phyloP scores from a whole-genome alignment of 2,329 filamentous ascomycete genomes.

The Penicillium griseofulvum region DNA sequence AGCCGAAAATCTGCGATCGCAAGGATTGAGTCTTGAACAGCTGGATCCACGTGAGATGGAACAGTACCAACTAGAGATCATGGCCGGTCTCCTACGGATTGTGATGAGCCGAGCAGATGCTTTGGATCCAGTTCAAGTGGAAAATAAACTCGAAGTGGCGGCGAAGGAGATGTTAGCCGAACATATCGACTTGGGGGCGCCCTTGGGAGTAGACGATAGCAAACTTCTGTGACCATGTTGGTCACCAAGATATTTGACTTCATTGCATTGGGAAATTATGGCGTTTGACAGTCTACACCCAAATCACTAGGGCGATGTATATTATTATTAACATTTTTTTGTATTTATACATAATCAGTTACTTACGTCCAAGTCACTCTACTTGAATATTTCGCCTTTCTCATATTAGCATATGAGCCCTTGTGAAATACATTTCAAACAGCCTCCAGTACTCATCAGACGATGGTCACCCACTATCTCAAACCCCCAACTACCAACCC shows the following conservation, averaged over 20 bases:
- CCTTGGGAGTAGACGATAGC: slow-evolving; percentile 27
- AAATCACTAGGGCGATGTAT: slow-evolving; percentile 1
- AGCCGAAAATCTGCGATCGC: slow-evolving; percentile 29
- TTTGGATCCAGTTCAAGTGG: slow-evolving; percentile 28
- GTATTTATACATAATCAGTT: not conserved
- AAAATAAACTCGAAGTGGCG: slow-evolving; percentile 33
- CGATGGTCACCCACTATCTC: too few species aligned
- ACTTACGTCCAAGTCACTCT: not conserved
- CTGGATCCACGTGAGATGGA: slow-evolving; percentile 39
- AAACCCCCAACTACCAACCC: too few species aligned
- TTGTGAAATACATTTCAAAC: too few species aligned
- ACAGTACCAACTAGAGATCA: slow-evolving; percentile 44
- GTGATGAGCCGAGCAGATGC: slow-evolving; percentile 38
- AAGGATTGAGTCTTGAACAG: slow-evolving; percentile 35
- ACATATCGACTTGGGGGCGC: slow-evolving; percentile 33
- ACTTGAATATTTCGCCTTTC: too few species aligned
- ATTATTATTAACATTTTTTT: not conserved
- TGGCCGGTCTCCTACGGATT: slow-evolving; percentile 41
- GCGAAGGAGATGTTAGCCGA: slow-evolving; percentile 40
- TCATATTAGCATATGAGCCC: too few species aligned
- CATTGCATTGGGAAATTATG: not conserved
- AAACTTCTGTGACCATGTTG: slow-evolving; percentile 20
- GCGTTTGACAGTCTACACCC: not conserved
- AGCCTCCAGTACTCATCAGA: too few species aligned
- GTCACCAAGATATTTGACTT: not conserved